Percentiles rank a stretch among this genome's conserved stretches.
Evolutionary conservation across 2,329 filamentous ascomycete genomes (phyloP).

Genomic region (Alternaria triticimaculans): DNA sequence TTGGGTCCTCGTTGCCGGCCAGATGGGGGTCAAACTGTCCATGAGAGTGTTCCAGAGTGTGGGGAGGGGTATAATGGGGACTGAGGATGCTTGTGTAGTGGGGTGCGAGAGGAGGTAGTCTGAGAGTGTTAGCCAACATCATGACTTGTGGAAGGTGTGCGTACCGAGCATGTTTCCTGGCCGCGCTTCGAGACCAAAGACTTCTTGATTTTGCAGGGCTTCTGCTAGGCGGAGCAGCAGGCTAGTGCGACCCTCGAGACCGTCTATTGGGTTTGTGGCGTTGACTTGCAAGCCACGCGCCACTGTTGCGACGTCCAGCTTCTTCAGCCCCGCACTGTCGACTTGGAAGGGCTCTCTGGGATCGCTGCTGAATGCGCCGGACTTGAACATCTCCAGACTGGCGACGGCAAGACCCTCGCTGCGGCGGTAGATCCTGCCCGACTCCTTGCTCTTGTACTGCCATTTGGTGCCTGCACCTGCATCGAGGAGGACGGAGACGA

Average conservation of each 20-base stretch:
- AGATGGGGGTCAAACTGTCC: conserved; percentile 84
- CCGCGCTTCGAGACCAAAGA: conserved; percentile 82
- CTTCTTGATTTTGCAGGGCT: conserved; percentile 79
- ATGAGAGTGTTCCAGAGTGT: conserved; percentile 92
- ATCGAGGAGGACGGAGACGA: conserved; percentile 81
- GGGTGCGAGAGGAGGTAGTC: conserved; percentile 94
- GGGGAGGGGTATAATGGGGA: conserved; percentile 83
- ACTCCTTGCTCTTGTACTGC: conserved; percentile 92
- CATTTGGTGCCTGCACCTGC: conserved; percentile 89
- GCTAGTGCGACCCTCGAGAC: conserved; percentile 82
- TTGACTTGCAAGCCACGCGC: conserved; percentile 85
- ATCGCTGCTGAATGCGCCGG: conserved; percentile 85
- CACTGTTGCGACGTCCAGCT: conserved; percentile 75
- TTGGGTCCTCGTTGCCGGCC: conserved; percentile 84
- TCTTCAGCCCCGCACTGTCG: conserved; percentile 79
- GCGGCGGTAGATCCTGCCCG: conserved; percentile 78
- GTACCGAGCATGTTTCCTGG: conserved; percentile 94
- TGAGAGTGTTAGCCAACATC: conserved; percentile 45
- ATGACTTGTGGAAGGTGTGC: conserved; percentile 18
- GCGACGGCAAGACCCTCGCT: conserved; percentile 87
- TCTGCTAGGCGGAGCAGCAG: conserved; percentile 77
- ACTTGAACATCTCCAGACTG: conserved; percentile 90
- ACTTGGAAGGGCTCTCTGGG: conserved; percentile 84
- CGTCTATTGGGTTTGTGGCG: conserved; percentile 80
- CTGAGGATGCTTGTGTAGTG: conserved; percentile 84